Percentiles rank a stretch among this genome's conserved stretches.
Conservation (phyloP, 2,329 filamentous ascomycete species). For the Stylonectria norvegica region DNA sequence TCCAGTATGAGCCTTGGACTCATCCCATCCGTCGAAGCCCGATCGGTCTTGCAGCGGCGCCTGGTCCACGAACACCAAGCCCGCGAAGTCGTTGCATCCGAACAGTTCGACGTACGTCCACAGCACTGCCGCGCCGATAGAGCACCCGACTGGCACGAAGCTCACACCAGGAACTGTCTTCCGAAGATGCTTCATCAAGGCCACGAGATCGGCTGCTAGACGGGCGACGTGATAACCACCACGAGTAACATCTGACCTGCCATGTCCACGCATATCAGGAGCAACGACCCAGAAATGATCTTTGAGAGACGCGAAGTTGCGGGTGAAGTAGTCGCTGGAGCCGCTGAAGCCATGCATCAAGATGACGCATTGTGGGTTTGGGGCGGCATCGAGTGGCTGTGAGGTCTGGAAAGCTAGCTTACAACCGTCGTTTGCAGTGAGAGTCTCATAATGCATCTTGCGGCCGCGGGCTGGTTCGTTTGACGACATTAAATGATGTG, state of each 20-base stretch:
- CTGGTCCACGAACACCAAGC: conserved; percentile 28
- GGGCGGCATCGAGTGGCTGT: conserved; percentile 12
- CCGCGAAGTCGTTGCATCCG: conserved; percentile 23
- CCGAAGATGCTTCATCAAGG: conserved; percentile 18
- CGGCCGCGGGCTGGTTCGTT: no score
- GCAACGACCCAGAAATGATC: conserved; percentile 23
- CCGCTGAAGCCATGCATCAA: conserved; percentile 30
- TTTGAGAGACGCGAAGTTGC: conserved; percentile 18
- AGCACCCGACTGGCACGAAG: conserved; percentile 26
- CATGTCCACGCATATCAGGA: conserved; percentile 28
- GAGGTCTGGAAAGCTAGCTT: conserved; percentile 24
- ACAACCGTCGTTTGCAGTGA: conserved; percentile 23
- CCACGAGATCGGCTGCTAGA: conserved; percentile 21
- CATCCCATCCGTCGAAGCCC: conserved; percentile 21
- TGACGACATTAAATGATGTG: no score
- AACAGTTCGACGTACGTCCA: conserved; percentile 28
- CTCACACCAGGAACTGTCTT: conserved; percentile 14
- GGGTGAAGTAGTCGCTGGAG: conserved; percentile 26
- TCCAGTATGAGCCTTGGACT: conserved; percentile 21
- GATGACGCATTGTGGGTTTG: conserved; percentile 17
- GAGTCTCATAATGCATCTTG: conserved; percentile 17
- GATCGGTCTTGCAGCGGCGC: conserved; percentile 27
- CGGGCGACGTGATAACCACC: conserved; percentile 28
- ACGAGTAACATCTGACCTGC: conserved; percentile 18
- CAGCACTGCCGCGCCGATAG: conserved; percentile 27